Base-by-base conservation (phyloP, 805 yeast species). In the Cyberlindnera euphorbiae region DNA sequence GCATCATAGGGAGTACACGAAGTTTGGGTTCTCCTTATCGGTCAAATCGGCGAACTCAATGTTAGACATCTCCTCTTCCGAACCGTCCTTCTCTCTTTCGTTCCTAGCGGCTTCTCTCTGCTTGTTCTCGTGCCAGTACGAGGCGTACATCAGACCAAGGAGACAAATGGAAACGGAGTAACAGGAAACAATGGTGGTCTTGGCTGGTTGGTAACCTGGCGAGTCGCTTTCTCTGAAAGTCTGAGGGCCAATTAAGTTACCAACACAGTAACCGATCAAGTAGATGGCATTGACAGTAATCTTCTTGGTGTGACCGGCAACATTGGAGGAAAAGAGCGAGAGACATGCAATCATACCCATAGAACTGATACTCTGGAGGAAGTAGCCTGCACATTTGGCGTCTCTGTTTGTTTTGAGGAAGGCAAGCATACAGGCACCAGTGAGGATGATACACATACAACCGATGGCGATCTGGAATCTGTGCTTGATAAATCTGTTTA, bases 221-320 rank as follows among this genome's bases (percentile, higher is more conserved):
- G 76, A 77, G 39, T 79, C 74, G 8, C 56, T 45, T 1, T 69
- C 60, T 37, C 63, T 66, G 60, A 81, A 83, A n/a, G 82, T 67
- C 55, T 80, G 86, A 5, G 90, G 87, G 1, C 88, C 90, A 35
- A 79, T 69, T 25, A 82, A 61, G 54, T 80, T 77, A 11, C 85
- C 83, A 28, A 75, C 72, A 23, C 83, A 74, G 53, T 78, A 82
- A 6, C 77, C 81, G 39, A 81, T 67, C 55, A 82, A 66, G 28
- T 69, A 70, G 17, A 77, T 55, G 8, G 80, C 78, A 36, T 75
- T 73, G 22, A 75, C 67, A 4, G 75, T 67, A 44, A 77, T 66
- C 47, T 80, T 77, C 57, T 84, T 84, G 13, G 89, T 79, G 42
- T 75, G 72, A 8, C 93, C 93, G 1, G 87, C 77, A 25, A 78